A percentile compares a stretch with the other conserved stretches of the same genome.
Conservation (phyloP, 371 early-diverging fungal species). For the Rhizopus delemar region DNA sequence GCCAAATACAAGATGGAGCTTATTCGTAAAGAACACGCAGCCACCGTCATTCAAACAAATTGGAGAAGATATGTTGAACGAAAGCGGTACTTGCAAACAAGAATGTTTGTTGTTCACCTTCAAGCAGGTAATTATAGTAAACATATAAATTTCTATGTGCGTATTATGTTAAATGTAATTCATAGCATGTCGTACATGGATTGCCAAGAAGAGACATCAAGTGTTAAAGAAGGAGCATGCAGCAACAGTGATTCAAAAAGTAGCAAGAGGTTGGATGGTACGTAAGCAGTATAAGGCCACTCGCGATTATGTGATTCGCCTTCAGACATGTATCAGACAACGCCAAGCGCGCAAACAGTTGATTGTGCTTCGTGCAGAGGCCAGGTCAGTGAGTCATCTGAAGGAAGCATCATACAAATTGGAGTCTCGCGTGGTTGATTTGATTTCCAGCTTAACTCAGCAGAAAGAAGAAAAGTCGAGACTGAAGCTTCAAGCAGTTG, state of each 20-base stretch:
- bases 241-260: constrained; percentile 74
- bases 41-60: constrained; percentile 73
- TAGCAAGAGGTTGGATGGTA: constrained; percentile 63
- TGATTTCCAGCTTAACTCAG: constrained; percentile 77
- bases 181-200: constrained; percentile 46
- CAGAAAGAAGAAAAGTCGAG: constrained; percentile 73
- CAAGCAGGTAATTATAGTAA: constrained; percentile 35
- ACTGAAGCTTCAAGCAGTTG: constrained; percentile 56
- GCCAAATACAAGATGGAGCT: constrained; percentile 57
- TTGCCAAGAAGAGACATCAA: constrained; percentile 57
- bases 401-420: constrained; percentile 91
- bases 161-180: too few relatives aligned
- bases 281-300: constrained; percentile 61
- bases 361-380: constrained; percentile 75
- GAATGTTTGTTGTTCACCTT: constrained; percentile 32
- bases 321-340: constrained; percentile 86
- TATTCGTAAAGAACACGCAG: constrained; percentile 73
- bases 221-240: constrained; percentile 59
- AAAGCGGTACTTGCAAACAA: constrained; percentile 49
- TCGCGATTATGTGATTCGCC: constrained; percentile 61
- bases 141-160: too few relatives aligned
- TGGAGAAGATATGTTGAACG: constrained; percentile 71
- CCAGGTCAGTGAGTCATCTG: constrained; percentile 87
- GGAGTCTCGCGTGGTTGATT: constrained; percentile 90
- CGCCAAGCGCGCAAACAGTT: constrained; percentile 70